Conservation (phyloP, 768 basidiomycete genomes). For the Boletus barrowsii region DNA sequence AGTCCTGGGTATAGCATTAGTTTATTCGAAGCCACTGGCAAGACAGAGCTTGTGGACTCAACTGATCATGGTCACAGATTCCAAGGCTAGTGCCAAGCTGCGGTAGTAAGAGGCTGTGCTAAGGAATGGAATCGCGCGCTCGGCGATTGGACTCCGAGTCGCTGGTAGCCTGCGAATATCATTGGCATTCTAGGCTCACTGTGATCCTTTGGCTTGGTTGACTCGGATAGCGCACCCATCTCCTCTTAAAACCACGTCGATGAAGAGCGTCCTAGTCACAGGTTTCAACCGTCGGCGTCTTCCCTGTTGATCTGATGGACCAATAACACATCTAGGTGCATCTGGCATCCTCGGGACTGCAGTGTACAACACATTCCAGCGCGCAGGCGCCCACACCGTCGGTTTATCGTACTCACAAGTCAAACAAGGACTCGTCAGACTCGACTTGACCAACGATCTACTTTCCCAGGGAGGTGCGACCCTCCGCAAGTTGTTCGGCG, state of each 20-base stretch:
- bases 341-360: conserved; percentile 89
- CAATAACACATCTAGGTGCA: conserved; percentile 54
- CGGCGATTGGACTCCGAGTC: too few relatives aligned
- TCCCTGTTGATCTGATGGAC: conserved; percentile 11
- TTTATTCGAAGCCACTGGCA: too few relatives aligned
- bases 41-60: too few relatives aligned
- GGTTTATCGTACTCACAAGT: conserved; percentile 74
- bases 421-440: conserved; percentile 46
- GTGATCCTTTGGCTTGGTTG: too few relatives aligned
- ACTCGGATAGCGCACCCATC: neutral
- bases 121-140: too few relatives aligned
- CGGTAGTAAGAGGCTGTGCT: too few relatives aligned
- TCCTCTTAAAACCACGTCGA: neutral
- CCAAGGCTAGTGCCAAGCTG: too few relatives aligned
- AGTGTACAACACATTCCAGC: conserved; percentile 63
- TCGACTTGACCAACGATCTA: conserved; percentile 64
- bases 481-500: conserved; percentile 49
- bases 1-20: too few relatives aligned
- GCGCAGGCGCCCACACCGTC: conserved; percentile 44
- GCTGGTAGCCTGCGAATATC: too few relatives aligned
- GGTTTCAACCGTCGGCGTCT: conserved; percentile 31
- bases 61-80: too few relatives aligned
- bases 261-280: conserved; percentile 56
- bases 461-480: conserved; percentile 35
- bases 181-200: too few relatives aligned